These are phyloP conservation scores for Lagenidium giganteum DNA, from an alignment of 352 stramenopile genomes.

Conservation along the genomic window DNA sequence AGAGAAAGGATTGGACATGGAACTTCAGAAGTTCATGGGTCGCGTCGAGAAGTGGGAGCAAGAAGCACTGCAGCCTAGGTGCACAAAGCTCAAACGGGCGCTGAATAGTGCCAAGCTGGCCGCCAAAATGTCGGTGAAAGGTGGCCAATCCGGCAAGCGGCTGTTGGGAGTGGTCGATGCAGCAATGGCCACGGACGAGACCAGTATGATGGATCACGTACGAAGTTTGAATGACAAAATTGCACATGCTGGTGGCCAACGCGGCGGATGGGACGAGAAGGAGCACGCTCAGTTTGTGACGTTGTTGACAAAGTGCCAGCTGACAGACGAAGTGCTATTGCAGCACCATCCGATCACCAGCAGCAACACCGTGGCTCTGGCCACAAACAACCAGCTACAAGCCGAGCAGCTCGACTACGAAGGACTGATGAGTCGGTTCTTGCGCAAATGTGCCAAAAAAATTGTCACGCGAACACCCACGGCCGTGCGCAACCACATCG, in stretches of 20 bases:
- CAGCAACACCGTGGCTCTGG: not conserved
- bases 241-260: constrained; percentile 39
- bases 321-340: constrained; percentile 39
- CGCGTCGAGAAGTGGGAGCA: constrained; percentile 42
- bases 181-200: constrained; percentile 11
- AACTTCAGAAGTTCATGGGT: constrained; percentile 31
- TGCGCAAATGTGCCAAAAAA: constrained; percentile 44
- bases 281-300: constrained; percentile 45
- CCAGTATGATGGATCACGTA: constrained; percentile 38
- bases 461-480: constrained; percentile 49
- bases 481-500: constrained; percentile 52
- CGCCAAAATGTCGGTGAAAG: too few species aligned
- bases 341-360: constrained; percentile 17
- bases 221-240: constrained; percentile 49
- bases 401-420: constrained; percentile 25
- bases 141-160: too few species aligned
- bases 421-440: constrained; percentile 30
- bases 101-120: too few species aligned
- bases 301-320: constrained; percentile 35
- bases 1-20: constrained; percentile 54
- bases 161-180: too few species aligned
- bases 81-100: too few species aligned
- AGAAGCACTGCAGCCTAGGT: too few species aligned
- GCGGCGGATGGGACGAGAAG: constrained; percentile 51
- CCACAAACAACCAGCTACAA: not conserved